phyloP scores from a whole-genome alignment of 2,329 filamentous ascomycete species.

The Fusarium secorum region DNA sequence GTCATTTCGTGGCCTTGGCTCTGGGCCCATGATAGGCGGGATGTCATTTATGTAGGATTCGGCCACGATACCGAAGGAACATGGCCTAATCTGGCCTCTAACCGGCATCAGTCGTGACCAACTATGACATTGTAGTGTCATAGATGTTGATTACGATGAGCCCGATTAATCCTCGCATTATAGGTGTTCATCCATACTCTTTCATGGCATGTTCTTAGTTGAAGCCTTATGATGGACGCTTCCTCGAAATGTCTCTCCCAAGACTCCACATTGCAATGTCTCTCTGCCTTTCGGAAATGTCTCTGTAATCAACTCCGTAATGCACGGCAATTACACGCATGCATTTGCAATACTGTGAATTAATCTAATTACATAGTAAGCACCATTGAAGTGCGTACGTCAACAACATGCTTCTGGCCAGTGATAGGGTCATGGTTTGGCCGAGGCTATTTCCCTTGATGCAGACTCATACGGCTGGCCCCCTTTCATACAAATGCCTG shows the following conservation, averaged over 20 bases:
- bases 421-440: slow-evolving; percentile 7
- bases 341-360: slow-evolving; percentile 3
- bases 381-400: neutral
- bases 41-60: slow-evolving; percentile 27
- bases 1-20: slow-evolving; percentile 28
- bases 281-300: slow-evolving; percentile 1
- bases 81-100: slow-evolving; percentile 8
- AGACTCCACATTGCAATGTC: neutral
- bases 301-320: neutral
- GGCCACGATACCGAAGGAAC: slow-evolving; percentile 20
- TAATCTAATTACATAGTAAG: neutral
- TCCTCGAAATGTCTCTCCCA: neutral
- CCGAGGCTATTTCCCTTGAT: slow-evolving; percentile 5
- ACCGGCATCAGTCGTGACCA: slow-evolving; percentile 1
- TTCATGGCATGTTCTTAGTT: neutral
- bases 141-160: slow-evolving; percentile 6
- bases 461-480: neutral
- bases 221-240: neutral
- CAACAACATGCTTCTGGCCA: neutral
- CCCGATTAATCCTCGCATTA: neutral
- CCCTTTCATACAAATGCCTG: slow-evolving; percentile 9
- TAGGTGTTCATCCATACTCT: neutral
- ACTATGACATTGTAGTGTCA: slow-evolving; percentile 2
- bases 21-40: slow-evolving; percentile 8
- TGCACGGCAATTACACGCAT: slow-evolving; percentile 15